phyloP scores from a whole-genome alignment of 2,329 filamentous ascomycete genomes.

The Trichoderma sp. region DNA sequence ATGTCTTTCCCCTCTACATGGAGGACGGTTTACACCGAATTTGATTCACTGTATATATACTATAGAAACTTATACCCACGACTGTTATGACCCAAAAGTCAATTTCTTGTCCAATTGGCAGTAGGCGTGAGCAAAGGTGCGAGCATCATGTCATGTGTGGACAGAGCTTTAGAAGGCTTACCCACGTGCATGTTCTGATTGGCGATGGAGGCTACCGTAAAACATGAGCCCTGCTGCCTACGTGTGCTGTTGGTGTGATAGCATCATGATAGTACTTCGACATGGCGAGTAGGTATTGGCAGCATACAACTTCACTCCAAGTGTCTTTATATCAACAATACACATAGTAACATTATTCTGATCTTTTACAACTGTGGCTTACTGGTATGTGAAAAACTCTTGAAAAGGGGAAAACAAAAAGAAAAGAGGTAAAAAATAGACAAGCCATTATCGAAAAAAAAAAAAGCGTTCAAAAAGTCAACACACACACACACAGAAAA shows the following conservation, averaged over 20 bases:
- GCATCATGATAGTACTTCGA: background rate
- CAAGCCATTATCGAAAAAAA: constrained; percentile 15
- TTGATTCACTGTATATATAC: constrained; percentile 25
- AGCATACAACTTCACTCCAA: background rate
- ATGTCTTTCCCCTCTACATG: background rate
- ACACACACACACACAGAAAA: background rate
- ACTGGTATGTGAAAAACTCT: constrained; percentile 22
- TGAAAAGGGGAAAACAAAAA: background rate
- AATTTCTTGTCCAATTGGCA: background rate
- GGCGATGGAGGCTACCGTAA: background rate
- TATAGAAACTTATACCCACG: constrained; percentile 11
- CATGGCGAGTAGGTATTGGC: background rate
- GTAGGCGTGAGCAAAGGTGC: background rate
- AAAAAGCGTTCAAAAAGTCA: background rate
- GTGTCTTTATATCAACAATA: constrained; percentile 1
- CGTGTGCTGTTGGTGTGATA: too few species aligned
- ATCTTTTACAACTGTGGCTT: constrained; percentile 23
- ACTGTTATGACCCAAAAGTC: constrained; percentile 9
- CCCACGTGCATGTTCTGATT: background rate
- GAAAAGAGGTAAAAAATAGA: background rate
- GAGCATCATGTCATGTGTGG: too few species aligned
- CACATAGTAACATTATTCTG: constrained; percentile 23
- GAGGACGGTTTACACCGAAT: background rate
- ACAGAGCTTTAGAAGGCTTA: background rate
- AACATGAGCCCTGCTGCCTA: background rate